phyloP scores from a whole-genome alignment of 2,329 filamentous ascomycete genomes.

The Monilinia fructigena region DNA sequence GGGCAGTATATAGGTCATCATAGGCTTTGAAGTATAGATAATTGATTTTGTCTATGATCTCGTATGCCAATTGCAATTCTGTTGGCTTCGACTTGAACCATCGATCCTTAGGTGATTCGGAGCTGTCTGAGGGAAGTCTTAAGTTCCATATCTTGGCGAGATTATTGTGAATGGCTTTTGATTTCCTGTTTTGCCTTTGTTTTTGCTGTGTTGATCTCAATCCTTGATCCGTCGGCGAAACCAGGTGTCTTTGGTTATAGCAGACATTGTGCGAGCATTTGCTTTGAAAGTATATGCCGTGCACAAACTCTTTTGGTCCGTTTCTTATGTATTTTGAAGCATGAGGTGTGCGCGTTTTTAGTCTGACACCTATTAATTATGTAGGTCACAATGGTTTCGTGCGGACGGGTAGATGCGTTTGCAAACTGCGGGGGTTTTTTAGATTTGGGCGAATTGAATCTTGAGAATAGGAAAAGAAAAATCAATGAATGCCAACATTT shows the following conservation, averaged over 20 bases:
- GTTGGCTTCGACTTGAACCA: not conserved
- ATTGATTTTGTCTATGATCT: not conserved
- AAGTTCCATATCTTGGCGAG: slow-evolving; percentile 4
- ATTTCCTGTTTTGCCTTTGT: not conserved
- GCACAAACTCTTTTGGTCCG: not conserved
- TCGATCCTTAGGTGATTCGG: slow-evolving; percentile 11
- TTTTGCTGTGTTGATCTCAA: not conserved
- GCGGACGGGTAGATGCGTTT: not conserved
- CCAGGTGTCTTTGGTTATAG: not conserved
- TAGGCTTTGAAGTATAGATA: not conserved
- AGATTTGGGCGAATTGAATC: not conserved
- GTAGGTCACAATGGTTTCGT: not conserved
- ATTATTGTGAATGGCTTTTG: not conserved
- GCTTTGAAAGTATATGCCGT: not conserved
- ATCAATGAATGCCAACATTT: not conserved
- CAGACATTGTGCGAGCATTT: slow-evolving; percentile 5
- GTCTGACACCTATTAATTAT: not conserved
- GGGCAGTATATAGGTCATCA: not conserved
- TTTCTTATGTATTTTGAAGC: not conserved
- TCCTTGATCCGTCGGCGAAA: not conserved
- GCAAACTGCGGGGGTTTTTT: not conserved
- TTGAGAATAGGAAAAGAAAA: not conserved
- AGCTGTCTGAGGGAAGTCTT: not conserved
- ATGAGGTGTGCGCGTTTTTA: not conserved
- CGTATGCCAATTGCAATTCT: not conserved